Conservation (phyloP, 345 rosid genomes). For the Garcia nutans region DNA sequence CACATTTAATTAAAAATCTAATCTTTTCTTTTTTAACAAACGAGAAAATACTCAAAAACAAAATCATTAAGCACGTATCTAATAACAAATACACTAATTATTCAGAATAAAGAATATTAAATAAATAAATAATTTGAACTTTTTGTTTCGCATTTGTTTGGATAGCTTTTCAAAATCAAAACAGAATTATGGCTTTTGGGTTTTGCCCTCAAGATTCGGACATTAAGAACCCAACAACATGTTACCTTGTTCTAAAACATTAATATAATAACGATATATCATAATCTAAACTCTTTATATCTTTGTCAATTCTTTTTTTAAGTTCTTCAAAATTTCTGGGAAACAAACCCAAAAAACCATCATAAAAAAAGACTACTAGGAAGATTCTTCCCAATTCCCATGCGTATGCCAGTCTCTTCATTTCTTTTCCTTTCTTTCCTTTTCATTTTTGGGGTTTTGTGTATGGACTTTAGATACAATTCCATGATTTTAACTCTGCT, state of each 20-base stretch:
- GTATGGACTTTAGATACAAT: constrained; percentile 13
- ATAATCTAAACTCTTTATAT: background rate
- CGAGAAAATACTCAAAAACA: constrained; percentile 6
- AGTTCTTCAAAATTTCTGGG: constrained; percentile 22
- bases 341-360: background rate
- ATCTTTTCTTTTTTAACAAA: background rate
- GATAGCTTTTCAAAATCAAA: constrained; percentile 20
- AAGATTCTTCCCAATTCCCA: constrained; percentile 18
- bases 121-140: background rate
- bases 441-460: background rate
- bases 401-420: background rate
- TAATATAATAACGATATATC: background rate
- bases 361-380: background rate
- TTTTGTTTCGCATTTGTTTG: constrained; percentile 21
- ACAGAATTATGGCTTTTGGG: background rate
- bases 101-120: too few species aligned
- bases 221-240: constrained; percentile 27
- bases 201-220: constrained; percentile 24
- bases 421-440: background rate
- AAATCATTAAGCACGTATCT: background rate
- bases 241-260: constrained; percentile 22
- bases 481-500: background rate
- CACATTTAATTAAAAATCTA: background rate
- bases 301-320: constrained; percentile 18
- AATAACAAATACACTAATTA: background rate